phyloP scores from a whole-genome alignment of 2,329 filamentous ascomycete genomes.

The Colletotrichum endophyticum region DNA sequence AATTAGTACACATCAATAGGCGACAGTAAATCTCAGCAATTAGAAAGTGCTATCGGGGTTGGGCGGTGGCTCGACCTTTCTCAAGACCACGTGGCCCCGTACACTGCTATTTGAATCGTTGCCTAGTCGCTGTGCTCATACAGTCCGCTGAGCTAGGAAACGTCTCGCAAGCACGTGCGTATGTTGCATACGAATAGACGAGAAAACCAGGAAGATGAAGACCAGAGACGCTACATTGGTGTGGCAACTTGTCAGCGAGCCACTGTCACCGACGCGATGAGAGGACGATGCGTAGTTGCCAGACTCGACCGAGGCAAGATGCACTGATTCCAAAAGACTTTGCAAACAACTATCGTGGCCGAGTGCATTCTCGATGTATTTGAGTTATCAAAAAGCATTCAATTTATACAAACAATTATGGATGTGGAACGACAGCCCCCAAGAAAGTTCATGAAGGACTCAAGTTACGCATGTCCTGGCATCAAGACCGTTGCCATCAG shows the following conservation, averaged over 20 bases:
- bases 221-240: too few relatives aligned
- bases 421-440: background rate
- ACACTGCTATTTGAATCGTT: background rate
- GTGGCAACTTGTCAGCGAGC: too few relatives aligned
- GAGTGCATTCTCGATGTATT: background rate
- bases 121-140: background rate
- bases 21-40: background rate
- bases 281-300: background rate
- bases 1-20: rapidly evolving
- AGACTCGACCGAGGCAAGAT: background rate
- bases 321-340: background rate
- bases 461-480: rapidly evolving
- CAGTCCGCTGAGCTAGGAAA: background rate
- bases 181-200: background rate
- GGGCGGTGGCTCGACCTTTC: background rate
- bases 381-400: background rate
- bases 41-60: too few relatives aligned
- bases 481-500: rapidly evolving
- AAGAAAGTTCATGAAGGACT: background rate
- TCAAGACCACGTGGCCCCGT: background rate
- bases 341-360: too few relatives aligned
- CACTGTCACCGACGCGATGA: background rate
- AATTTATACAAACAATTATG: background rate
- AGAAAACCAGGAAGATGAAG: background rate
- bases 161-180: rapidly evolving